A percentile compares a stretch with the other conserved stretches of the same genome.
Evolutionary conservation across 768 basidiomycete genomes (phyloP).

Genomic region (Agrocybe pediades): DNA sequence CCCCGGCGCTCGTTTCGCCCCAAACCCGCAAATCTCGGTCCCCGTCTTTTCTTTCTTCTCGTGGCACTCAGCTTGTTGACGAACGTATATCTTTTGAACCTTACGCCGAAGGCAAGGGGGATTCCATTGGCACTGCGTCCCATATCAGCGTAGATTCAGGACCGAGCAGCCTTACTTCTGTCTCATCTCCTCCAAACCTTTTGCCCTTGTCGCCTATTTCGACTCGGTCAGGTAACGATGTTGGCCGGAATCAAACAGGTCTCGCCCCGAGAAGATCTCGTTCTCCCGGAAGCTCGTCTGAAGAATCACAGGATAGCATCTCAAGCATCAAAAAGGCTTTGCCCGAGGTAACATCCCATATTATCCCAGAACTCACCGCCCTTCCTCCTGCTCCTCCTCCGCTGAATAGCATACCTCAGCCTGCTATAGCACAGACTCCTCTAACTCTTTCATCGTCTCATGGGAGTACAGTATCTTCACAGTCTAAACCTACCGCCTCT

Average conservation of each 20-base stretch:
- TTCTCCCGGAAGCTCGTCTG: slow-evolving; percentile 17
- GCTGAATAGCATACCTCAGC: slow-evolving; percentile 12
- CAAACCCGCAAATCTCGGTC: slow-evolving; percentile 20
- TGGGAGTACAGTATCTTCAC: slow-evolving; percentile 18
- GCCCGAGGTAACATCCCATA: slow-evolving; percentile 1
- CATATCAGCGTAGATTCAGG: slow-evolving; percentile 46
- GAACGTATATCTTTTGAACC: slow-evolving; percentile 63
- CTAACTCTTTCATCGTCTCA: slow-evolving; percentile 6
- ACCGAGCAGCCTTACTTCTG: slow-evolving; percentile 41
- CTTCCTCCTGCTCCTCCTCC: slow-evolving; percentile 25
- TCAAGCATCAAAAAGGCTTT: slow-evolving; percentile 5
- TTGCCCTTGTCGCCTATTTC: slow-evolving; percentile 18
- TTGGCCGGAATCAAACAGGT: background rate
- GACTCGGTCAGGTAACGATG: slow-evolving; percentile 9
- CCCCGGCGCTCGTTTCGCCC: slow-evolving; percentile 17
- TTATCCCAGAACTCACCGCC: slow-evolving; percentile 20
- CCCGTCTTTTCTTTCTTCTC: slow-evolving; percentile 21
- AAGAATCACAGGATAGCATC: slow-evolving; percentile 7
- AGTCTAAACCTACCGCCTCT: slow-evolving; percentile 7
- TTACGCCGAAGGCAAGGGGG: slow-evolving; percentile 43
- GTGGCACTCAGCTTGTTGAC: slow-evolving; percentile 39
- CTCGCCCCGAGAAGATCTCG: background rate
- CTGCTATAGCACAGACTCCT: slow-evolving; percentile 6
- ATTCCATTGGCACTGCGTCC: slow-evolving; percentile 47
- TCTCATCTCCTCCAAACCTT: slow-evolving; percentile 28